Base-by-base conservation (phyloP, 2,329 filamentous ascomycete species). In the Colletotrichum eremochloae region DNA sequence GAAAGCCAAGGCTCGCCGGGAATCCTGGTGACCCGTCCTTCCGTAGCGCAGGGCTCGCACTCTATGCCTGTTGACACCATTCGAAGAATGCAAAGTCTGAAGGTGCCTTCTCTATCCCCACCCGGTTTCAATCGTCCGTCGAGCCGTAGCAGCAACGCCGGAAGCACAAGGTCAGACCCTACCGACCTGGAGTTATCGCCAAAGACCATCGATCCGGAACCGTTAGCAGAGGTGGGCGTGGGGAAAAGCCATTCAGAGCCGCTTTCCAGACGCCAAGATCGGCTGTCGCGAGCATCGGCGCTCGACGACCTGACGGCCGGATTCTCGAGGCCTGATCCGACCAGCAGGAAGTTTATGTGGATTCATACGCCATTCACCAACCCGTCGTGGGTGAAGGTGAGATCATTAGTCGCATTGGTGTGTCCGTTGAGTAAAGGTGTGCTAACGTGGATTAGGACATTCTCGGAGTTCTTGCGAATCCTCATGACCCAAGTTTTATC, bases 281-380 rank as follows among this genome's bases (percentile, higher is more conserved):
- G 52, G 20, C 50, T 18, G 14, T 72, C 66, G 5, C 44, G 52
- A 6, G 29, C 18, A 33, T 71, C 73, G 1, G 75, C 76, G 7
- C 62, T 80, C 4, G 76, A 79, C 18, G 80, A 83, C 40, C 70
- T 80, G 48, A 77, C 79, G 0, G 82, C 82, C 1, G 83, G 83
- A 0, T 84, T 85, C 74, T 83, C 82, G 5, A 76, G 83, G 36
- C 83, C 83, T 0, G 78, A 82, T 60, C 79, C 81, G 2, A 7
- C 24, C 2, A 75, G 77, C 2, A 83, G 86, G 33, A 88, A 86
- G 76, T 89, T 89, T 74, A 84, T 87, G 75, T 90, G 88, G 88
- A 84, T 90, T 58, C 88, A 90, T 77, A 74, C 88, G 24, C 86
- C 88, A 0, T 89, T 85, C 38, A 90, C 87, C 11, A 89, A 90